phyloP scores from a whole-genome alignment of 257 asterid species.

The Solanum tarapatanum region DNA sequence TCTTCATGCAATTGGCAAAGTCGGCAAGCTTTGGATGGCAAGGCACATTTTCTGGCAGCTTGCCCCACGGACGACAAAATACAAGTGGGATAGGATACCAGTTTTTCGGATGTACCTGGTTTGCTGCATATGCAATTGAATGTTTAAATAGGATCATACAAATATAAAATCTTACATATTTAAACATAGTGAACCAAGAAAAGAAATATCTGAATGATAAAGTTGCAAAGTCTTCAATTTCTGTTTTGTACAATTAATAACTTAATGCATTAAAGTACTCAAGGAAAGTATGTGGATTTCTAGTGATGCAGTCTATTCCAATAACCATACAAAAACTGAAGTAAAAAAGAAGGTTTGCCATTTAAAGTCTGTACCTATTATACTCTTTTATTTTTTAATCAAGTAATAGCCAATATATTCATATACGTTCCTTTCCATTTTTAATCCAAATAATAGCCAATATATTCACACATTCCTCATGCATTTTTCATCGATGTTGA shows the following conservation, averaged over 20 bases:
- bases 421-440: neutral
- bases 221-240: neutral
- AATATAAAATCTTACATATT: neutral
- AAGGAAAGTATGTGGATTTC: neutral
- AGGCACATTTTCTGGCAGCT: conserved; percentile 90
- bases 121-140: conserved; percentile 47
- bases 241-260: neutral
- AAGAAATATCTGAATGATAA: neutral
- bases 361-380: neutral
- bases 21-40: conserved; percentile 99
- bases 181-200: neutral
- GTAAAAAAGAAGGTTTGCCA: neutral
- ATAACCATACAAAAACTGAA: neutral
- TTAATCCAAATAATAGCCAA: neutral
- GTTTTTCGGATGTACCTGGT: conserved; percentile 92
- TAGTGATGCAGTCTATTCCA: neutral
- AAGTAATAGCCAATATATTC: neutral
- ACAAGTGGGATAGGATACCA: conserved; percentile 98
- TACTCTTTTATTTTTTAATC: neutral
- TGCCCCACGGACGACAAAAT: conserved; percentile 99
- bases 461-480: neutral
- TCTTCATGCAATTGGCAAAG: conserved; percentile 94
- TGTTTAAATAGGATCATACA: neutral
- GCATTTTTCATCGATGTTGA: neutral
- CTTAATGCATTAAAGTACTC: neutral